A percentile compares a stretch with the other conserved stretches of the same genome.
These are phyloP conservation scores for Funneliformis mosseae DNA, from an alignment of 192 early-diverging fungal species.

Conservation along the genomic window DNA sequence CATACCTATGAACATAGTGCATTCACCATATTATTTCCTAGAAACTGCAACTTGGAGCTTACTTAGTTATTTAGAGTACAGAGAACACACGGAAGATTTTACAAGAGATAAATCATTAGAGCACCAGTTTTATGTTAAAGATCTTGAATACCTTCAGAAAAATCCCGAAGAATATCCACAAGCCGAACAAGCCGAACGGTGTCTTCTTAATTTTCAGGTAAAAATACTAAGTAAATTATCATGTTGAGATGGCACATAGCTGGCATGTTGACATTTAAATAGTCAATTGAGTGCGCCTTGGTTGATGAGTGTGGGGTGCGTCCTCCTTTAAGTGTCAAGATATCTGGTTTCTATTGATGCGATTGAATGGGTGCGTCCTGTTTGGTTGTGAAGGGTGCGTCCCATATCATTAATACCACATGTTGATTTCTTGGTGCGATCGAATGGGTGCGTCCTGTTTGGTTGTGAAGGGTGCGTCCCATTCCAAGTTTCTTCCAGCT, in stretches of 20 bases:
- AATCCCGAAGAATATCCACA: not conserved
- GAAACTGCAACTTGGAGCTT: conserved; percentile 17
- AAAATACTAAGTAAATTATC: not conserved
- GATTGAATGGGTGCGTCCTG: not conserved
- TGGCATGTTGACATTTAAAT: conserved; percentile 10
- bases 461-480: not conserved
- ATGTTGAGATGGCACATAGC: not conserved
- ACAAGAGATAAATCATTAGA: conserved; percentile 5
- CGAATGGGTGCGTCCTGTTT: not conserved
- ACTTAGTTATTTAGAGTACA: conserved; percentile 26
- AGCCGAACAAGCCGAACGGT: not conserved
- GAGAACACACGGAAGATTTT: not conserved
- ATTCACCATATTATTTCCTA: not conserved
- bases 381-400: not conserved
- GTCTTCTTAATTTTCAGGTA: conserved; percentile 2
- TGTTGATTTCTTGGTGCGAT: not conserved
- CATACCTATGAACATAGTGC: too few species aligned
- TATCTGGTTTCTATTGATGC: not conserved
- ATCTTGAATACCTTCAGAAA: conserved; percentile 18
- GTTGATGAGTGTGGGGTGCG: not conserved
- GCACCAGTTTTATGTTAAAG: conserved; percentile 12
- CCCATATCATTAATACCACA: conserved; percentile 1
- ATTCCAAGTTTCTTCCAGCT: not conserved
- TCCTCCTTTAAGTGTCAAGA: not conserved
- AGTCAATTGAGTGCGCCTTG: conserved; percentile 7